Percentiles rank a stretch among this genome's conserved stretches.
Conservation (phyloP, 768 basidiomycete species). For the Tylopilus intermedius region DNA sequence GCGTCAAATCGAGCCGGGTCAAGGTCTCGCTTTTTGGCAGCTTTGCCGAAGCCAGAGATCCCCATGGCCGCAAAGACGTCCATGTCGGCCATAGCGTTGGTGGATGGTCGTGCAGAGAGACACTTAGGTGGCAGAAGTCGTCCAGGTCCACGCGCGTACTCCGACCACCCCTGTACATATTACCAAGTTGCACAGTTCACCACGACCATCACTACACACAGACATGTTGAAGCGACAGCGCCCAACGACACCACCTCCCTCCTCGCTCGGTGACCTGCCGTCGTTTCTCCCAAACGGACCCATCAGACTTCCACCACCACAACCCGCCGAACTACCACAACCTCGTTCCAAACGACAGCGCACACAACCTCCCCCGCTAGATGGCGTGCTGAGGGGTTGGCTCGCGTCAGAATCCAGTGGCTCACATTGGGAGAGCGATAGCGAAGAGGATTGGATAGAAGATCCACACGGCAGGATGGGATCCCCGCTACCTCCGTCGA, state of each 20-base stretch:
- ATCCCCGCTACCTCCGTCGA: conserved; percentile 2
- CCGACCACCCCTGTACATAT: conserved; percentile 19
- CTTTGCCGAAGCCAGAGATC: conserved; percentile 78
- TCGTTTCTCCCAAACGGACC: conserved; percentile 16
- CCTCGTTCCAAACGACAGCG: conserved; percentile 51
- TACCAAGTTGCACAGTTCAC: not conserved
- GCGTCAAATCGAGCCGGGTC: conserved; percentile 79
- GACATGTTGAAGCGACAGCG: conserved; percentile 55
- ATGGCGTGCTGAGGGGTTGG: conserved; percentile 52
- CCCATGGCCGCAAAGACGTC: conserved; percentile 82
- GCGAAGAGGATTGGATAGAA: conserved; percentile 32
- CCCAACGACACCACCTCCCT: conserved; percentile 40
- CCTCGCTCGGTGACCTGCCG: conserved; percentile 25
- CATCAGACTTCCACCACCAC: conserved; percentile 9
- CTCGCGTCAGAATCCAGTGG: conserved; percentile 4
- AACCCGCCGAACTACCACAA: conserved; percentile 12
- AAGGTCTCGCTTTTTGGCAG: conserved; percentile 57
- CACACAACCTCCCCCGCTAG: conserved; percentile 45
- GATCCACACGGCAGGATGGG: conserved; percentile 34
- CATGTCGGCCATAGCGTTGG: conserved; percentile 46
- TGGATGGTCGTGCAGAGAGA: conserved; percentile 1
- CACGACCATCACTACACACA: conserved; percentile 1
- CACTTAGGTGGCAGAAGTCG: conserved; percentile 17
- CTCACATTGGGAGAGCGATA: conserved; percentile 22
- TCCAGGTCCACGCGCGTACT: conserved; percentile 8